Percentiles rank a stretch among this genome's conserved stretches.
These are phyloP conservation scores for Backusella tuberculispora DNA, from an alignment of 192 early-diverging fungal genomes.

Conservation along the genomic window DNA sequence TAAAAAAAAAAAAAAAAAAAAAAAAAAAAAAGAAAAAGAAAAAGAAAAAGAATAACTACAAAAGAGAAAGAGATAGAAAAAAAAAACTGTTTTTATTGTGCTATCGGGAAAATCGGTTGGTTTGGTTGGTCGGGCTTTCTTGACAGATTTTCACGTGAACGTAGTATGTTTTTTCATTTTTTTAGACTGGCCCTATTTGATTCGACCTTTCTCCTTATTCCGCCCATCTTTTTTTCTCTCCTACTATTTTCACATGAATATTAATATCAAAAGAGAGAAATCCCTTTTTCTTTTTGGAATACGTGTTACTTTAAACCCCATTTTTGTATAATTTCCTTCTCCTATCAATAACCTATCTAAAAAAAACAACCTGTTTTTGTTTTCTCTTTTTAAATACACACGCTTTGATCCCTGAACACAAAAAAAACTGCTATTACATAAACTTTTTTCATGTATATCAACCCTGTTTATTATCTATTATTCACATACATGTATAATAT, in stretches of 20 bases:
- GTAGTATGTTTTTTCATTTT: not conserved
- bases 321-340: not conserved
- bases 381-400: not conserved
- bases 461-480: too few relatives aligned
- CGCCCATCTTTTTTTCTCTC: not conserved
- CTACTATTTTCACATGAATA: slow-evolving; percentile 7
- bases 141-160: slow-evolving; percentile 18
- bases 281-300: not conserved
- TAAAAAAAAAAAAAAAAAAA: not conserved
- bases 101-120: slow-evolving; percentile 14
- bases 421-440: not conserved
- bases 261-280: not conserved
- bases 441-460: too few relatives aligned
- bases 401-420: slow-evolving; percentile 4
- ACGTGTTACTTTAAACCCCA: not conserved
- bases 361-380: not conserved
- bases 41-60: not conserved
- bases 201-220: slow-evolving; percentile 15
- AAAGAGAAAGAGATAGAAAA: not conserved
- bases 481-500: too few relatives aligned
- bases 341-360: not conserved
- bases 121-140: not conserved
- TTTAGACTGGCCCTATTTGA: not conserved
- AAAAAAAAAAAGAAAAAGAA: not conserved
- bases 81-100: not conserved